Evolutionary conservation across 495 filamentous ascomycete species (phyloP).

Genomic region (Podospora conica): DNA sequence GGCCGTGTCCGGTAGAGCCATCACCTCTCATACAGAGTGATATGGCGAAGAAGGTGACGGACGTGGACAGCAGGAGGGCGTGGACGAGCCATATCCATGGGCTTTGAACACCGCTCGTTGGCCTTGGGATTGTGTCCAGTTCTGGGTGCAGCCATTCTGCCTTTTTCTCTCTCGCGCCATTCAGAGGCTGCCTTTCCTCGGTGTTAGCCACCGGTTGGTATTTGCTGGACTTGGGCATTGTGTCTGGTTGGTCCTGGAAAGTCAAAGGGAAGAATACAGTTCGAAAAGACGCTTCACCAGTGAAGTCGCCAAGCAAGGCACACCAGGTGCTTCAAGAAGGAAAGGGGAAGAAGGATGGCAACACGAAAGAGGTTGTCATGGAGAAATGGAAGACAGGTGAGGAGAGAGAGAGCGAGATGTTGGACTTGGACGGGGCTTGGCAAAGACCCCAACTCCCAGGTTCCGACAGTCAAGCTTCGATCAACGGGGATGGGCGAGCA

Average conservation of each 20-base stretch:
- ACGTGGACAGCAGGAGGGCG: conserved; percentile 36
- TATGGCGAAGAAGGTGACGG: conserved; percentile 37
- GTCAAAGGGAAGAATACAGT: conserved; percentile 9
- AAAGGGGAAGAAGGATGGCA: not conserved
- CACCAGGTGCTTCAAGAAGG: conserved; percentile 32
- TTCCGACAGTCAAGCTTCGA: conserved; percentile 2
- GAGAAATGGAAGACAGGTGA: not conserved
- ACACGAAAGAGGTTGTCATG: not conserved
- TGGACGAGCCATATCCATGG: conserved; percentile 43
- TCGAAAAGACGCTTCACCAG: conserved; percentile 9
- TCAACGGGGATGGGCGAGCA: not conserved
- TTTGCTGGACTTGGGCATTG: conserved; percentile 28
- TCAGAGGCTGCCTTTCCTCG: conserved; percentile 30
- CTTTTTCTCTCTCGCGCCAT: conserved; percentile 22
- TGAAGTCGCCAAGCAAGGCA: conserved; percentile 23
- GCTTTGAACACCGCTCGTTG: not conserved
- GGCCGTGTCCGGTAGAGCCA: conserved; percentile 1
- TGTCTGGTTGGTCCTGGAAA: too few species aligned
- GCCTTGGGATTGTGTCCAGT: conserved; percentile 1
- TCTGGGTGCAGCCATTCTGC: conserved; percentile 12
- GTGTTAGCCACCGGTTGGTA: conserved; percentile 33
- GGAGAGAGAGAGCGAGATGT: not conserved
- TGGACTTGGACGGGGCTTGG: not conserved
- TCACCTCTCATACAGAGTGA: conserved; percentile 34
- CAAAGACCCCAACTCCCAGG: not conserved